Conservation (phyloP, 1,284 basidiomycete genomes). For the Naganishia liquefaciens region DNA sequence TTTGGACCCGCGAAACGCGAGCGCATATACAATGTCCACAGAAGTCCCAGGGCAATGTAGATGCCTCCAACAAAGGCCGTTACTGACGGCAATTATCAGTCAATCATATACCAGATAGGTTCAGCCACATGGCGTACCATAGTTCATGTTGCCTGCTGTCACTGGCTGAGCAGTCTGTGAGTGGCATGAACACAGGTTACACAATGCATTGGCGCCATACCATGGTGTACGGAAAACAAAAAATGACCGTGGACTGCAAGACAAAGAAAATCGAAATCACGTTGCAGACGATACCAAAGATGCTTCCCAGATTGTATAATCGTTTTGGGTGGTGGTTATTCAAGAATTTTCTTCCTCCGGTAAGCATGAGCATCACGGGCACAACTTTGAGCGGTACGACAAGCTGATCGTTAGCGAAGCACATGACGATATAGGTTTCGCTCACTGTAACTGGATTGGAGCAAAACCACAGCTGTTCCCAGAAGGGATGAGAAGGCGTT, state of each 20-base stretch:
- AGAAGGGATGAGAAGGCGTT: constrained; percentile 41
- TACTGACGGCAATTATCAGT: constrained; percentile 23
- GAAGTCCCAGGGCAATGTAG: constrained; percentile 16
- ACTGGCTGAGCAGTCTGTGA: background rate
- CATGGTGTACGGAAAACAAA: constrained; percentile 38
- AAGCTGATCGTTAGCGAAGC: background rate
- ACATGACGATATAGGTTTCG: background rate
- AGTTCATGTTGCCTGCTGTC: constrained; percentile 2
- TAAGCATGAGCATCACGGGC: constrained; percentile 37
- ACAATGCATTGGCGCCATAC: constrained; percentile 29
- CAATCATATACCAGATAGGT: background rate
- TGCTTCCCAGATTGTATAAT: constrained; percentile 36
- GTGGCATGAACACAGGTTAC: background rate
- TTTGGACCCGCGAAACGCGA: background rate
- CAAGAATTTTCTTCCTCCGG: constrained; percentile 35
- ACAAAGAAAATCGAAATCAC: constrained; percentile 38
- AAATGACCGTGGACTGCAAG: constrained; percentile 37
- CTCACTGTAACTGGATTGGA: constrained; percentile 40
- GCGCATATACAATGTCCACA: constrained; percentile 32
- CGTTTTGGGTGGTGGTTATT: constrained; percentile 36
- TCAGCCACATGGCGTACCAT: background rate
- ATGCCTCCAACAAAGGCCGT: constrained; percentile 36
- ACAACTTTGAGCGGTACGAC: constrained; percentile 14
- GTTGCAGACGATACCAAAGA: constrained; percentile 37
- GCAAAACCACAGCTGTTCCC: constrained; percentile 39